Base-by-base conservation (phyloP, 2,329 filamentous ascomycete genomes). In the Botryotinia calthae region DNA sequence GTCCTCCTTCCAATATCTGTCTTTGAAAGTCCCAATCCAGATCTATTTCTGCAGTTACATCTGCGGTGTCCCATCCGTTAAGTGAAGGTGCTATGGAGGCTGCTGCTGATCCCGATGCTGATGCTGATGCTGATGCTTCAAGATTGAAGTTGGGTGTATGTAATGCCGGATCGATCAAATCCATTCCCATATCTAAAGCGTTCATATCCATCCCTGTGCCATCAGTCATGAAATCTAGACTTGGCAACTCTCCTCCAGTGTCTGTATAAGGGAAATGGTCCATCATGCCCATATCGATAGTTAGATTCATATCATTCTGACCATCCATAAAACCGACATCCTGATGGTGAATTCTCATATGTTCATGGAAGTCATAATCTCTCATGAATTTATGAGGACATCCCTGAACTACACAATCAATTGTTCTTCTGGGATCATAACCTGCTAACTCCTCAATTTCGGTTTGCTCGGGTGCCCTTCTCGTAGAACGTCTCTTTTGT, bases 361-460 rank as follows among this genome's bases (percentile, higher is more conserved):
- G 89, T 10, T 85, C 81, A 75, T 86, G 85, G 6, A 90, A 82
- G 77, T 90, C 87, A 74, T 87, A 87, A 54, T 88, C 85, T 63
- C 86, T 84, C 73, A 84, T 84, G 81, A 90, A 91, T 62, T 85
- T 84, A 76, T 85, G 82, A n/a, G 81, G 80, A 77, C 89, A 91
- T 9, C 79, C 79, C 4, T 81, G 77, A 31, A 86, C 78, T 9
- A 87, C 79, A 78, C 89, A 91, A 1, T 83, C 72, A 42, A 90
- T 87, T 25, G 83, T 83, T 58, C 83, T 84, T 64, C 73, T 76
- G 10, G 76, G 72, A 71, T 86, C 85, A 71, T 85, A 81, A 10
- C 89, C 89, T 0, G 88, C 89, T 31, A 91, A 84, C 51, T 86
- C 79, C 7, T 85, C 82, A 31, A 87, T 77, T 3, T 82, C 80